Percentiles rank a stretch among this genome's conserved stretches.
phyloP scores from a whole-genome alignment of 139 green algal genomes.

The Volvox reticuliferus region DNA sequence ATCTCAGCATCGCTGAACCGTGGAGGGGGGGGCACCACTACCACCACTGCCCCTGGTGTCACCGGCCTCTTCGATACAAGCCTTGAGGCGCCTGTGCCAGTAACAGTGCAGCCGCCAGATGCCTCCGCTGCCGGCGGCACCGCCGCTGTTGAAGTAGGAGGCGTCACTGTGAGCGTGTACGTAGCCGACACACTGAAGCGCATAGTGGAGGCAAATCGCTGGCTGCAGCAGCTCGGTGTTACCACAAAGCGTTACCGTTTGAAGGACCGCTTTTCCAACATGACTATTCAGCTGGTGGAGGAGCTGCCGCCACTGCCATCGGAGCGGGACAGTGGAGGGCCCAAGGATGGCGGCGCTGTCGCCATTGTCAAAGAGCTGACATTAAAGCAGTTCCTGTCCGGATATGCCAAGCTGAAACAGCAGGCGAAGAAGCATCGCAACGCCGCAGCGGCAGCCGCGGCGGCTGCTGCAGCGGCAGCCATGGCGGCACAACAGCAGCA shows the following conservation, averaged over 20 bases:
- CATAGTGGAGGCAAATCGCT: constrained; percentile 53
- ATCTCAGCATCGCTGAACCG: neutral
- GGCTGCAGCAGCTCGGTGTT: constrained; percentile 45
- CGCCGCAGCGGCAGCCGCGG: neutral
- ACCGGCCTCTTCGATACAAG: neutral
- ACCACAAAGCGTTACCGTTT: constrained; percentile 42
- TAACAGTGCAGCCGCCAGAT: neutral
- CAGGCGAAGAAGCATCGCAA: constrained; percentile 2
- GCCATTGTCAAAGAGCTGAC: constrained; percentile 39
- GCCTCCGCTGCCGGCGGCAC: constrained; percentile 21
- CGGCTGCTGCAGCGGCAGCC: neutral
- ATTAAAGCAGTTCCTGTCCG: constrained; percentile 48
- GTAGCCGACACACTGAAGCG: constrained; percentile 51
- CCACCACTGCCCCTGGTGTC: neutral
- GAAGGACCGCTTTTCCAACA: constrained; percentile 31
- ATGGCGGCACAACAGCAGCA: constrained; percentile 4
- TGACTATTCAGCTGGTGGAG: constrained; percentile 48
- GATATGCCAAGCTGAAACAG: constrained; percentile 38
- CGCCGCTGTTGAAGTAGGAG: constrained; percentile 46
- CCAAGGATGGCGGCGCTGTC: neutral
- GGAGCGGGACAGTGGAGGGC: neutral
- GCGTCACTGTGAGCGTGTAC: constrained; percentile 48
- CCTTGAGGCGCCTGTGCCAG: neutral
- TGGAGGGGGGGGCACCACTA: neutral
- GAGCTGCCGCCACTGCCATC: neutral